Conservation (phyloP, 768 basidiomycete genomes). For the Rhodosporidiobolus sp. region DNA sequence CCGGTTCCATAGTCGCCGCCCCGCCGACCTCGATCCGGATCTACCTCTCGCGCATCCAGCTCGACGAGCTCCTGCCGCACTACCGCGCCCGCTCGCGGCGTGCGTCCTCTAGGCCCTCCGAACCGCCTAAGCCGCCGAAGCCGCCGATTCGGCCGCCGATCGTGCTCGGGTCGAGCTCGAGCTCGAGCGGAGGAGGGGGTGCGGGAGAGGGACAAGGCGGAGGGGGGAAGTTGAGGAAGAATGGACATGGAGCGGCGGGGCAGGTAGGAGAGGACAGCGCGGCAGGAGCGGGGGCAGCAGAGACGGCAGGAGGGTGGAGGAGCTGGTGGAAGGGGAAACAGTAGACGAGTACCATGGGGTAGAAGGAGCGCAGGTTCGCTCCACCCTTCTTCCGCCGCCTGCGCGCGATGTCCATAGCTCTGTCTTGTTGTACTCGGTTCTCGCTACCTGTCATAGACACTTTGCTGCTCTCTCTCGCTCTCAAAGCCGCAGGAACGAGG, state of each 20-base stretch:
- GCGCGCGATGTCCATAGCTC: too few species aligned
- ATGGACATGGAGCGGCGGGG: background rate
- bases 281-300: background rate
- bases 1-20: background rate
- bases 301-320: too few species aligned
- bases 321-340: too few species aligned
- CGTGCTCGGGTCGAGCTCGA: background rate
- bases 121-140: background rate
- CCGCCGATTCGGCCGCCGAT: slow-evolving; percentile 4
- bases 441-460: too few species aligned
- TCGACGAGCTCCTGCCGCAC: slow-evolving; percentile 20
- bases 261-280: background rate
- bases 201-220: background rate
- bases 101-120: background rate
- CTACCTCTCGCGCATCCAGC: slow-evolving; percentile 30
- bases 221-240: background rate
- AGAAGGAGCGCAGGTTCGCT: too few species aligned
- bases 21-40: slow-evolving; percentile 3
- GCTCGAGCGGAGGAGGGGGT: background rate
- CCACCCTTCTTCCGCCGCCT: too few species aligned
- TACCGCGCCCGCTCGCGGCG: background rate
- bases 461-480: too few species aligned
- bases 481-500: too few species aligned
- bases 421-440: too few species aligned
- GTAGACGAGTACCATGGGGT: too few species aligned